Evolutionary conservation across 108 stramenopile species (phyloP).

Genomic region (Skeletonema potamos): DNA sequence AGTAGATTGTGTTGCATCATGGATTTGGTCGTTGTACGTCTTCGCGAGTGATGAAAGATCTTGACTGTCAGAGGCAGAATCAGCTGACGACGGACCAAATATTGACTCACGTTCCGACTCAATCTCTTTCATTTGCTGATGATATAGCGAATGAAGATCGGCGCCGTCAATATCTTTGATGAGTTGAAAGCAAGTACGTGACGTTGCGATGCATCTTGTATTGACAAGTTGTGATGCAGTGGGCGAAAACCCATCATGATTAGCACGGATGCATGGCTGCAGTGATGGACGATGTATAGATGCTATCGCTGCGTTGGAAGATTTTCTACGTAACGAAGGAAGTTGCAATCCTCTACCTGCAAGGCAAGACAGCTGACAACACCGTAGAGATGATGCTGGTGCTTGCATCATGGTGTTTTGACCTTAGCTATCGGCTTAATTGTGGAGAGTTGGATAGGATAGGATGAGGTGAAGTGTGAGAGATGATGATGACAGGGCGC

Average conservation of each 20-base stretch:
- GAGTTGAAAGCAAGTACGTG: neutral
- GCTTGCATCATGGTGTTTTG: neutral
- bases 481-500: too few relatives aligned
- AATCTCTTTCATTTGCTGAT: constrained; percentile 48
- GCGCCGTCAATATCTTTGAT: neutral
- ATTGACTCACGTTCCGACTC: constrained; percentile 26
- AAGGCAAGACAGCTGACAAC: neutral
- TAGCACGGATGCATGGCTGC: neutral
- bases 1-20: neutral
- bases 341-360: neutral
- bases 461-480: too few relatives aligned
- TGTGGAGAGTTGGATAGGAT: too few relatives aligned
- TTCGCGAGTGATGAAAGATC: constrained; percentile 23
- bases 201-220: neutral
- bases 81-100: constrained; percentile 22
- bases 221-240: neutral
- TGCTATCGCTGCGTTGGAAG: neutral
- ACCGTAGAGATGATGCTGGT: neutral
- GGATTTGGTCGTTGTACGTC: constrained; percentile 1
- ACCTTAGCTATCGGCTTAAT: too few relatives aligned
- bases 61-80: constrained; percentile 13
- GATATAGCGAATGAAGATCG: constrained; percentile 39
- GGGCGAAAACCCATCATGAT: neutral
- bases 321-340: neutral
- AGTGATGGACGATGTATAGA: neutral